These are phyloP conservation scores for Sugiyamaella novakii DNA, from an alignment of 1,139 yeast species.

Conservation along the genomic window DNA sequence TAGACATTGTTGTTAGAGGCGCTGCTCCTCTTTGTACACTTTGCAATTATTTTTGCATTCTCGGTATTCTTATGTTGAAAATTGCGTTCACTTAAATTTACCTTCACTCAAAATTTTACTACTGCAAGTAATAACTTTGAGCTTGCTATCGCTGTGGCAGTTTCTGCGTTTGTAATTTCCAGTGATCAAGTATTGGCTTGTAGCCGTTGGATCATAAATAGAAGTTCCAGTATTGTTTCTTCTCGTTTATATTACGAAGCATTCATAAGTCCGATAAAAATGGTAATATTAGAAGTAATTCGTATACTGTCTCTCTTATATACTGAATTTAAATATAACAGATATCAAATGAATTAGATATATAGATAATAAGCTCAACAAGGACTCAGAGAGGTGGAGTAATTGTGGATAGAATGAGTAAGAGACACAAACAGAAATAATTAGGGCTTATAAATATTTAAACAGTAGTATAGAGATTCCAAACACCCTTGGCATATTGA, in stretches of 20 bases:
- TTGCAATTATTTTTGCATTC: constrained; percentile 52
- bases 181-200: constrained; percentile 60
- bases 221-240: constrained; percentile 57
- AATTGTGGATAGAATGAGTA: too few relatives aligned
- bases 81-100: constrained; percentile 45
- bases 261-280: constrained; percentile 5
- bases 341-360: too few relatives aligned
- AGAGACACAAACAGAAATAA: too few relatives aligned
- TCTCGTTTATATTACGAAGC: constrained; percentile 44
- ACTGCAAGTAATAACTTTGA: constrained; percentile 62
- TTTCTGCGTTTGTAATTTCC: constrained; percentile 55
- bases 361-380: too few relatives aligned
- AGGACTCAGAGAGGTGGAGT: too few relatives aligned
- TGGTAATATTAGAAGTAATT: neutral
- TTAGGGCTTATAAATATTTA: too few relatives aligned
- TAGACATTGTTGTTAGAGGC: constrained; percentile 55
- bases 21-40: constrained; percentile 57
- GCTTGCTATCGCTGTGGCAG: constrained; percentile 58
- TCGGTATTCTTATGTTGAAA: constrained; percentile 40
- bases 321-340: too few relatives aligned
- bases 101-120: constrained; percentile 57
- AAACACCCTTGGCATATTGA: constrained; percentile 74
- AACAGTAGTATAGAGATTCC: constrained; percentile 67
- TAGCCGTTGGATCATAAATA: constrained; percentile 61
- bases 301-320: too few relatives aligned